phyloP scores from a whole-genome alignment of 2,329 filamentous ascomycete genomes.

The Talaromyces sp. region DNA sequence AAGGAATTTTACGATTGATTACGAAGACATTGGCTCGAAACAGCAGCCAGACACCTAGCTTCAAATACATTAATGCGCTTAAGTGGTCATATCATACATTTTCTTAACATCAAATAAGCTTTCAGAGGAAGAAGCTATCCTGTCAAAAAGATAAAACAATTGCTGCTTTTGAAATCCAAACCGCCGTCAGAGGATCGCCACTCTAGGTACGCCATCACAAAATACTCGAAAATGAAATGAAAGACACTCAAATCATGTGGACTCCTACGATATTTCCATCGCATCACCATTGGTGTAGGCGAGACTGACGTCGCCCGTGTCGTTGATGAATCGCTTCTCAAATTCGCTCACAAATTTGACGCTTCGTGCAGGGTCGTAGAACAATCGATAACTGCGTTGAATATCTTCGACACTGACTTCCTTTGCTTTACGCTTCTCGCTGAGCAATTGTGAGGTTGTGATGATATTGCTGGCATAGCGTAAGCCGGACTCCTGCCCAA shows the following conservation, averaged over 20 bases:
- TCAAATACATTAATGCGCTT: conserved; percentile 17
- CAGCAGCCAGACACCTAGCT: conserved; percentile 1
- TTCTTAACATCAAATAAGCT: conserved; percentile 2
- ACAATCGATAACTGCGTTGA: conserved; percentile 86
- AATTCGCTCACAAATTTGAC: conserved; percentile 86
- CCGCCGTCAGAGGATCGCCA: conserved; percentile 13
- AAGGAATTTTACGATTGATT: conserved; percentile 16
- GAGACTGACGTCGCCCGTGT: conserved; percentile 76
- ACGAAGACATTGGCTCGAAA: not conserved
- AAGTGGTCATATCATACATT: conserved; percentile 17
- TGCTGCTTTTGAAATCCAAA: conserved; percentile 14
- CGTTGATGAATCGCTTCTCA: conserved; percentile 88
- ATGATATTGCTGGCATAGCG: conserved; percentile 98
- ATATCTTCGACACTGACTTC: conserved; percentile 85
- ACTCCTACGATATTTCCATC: conserved; percentile 57
- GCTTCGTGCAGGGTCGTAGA: conserved; percentile 84
- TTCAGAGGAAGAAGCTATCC: not conserved
- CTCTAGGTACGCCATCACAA: conserved; percentile 18
- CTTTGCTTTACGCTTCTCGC: conserved; percentile 78
- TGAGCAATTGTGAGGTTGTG: conserved; percentile 84
- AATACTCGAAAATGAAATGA: not conserved
- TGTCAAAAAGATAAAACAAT: not conserved
- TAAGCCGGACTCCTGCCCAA: conserved; percentile 85
- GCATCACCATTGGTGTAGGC: conserved; percentile 56
- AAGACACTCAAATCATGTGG: not conserved